Base-by-base conservation (phyloP, 805 yeast genomes). In the Starmerella stigmatis region DNA sequence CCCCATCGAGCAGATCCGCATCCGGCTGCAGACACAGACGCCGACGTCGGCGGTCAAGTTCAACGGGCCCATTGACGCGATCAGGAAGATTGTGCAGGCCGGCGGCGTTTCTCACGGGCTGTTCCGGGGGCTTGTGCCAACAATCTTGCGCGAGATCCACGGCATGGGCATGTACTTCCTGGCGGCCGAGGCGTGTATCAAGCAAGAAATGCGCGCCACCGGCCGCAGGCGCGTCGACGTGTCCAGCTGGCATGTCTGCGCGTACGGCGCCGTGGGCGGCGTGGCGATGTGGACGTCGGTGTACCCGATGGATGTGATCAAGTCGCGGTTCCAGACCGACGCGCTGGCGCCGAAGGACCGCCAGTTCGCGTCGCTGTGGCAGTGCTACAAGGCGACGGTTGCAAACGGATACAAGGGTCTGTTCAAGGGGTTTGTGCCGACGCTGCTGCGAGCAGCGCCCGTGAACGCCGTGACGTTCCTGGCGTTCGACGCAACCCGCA, bases 391-490 rank as follows among this genome's bases (percentile, higher is more conserved):
- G 46, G 69, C 71, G 46, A 71, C 85, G 19, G 47, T 77, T 21
- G 70, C 70, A 51, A 35, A 42, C 12, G 54, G 57, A 25, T 45
- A 39, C 34, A 27, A 29, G 22, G 94, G 94, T 0, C 82, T 92
- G 59, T 83, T 84, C 66, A 80, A 80, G 65, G 99, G 99, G 1
- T 88, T 94, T 60, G 64, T 77, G 16, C 96, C 98, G 30, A 88
- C 97, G 0, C 76, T 92, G 52, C 68, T 92, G 52, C 81, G 99
- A 66, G 97, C 99, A 41, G 94, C 95, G 3, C 98, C 98, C 0
- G 98, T 94, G 3, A 94, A 92, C 61, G 99, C 95, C 33, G 94
- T 94, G 25, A 94, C 98, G 0, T 92, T 92, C 66, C 81, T 86
- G 35, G 86, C 94, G 2, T 92, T 92, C 62, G 99, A 92, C 64